Base-by-base conservation (phyloP, 805 yeast species). In the Wickerhamomyces alni region DNA sequence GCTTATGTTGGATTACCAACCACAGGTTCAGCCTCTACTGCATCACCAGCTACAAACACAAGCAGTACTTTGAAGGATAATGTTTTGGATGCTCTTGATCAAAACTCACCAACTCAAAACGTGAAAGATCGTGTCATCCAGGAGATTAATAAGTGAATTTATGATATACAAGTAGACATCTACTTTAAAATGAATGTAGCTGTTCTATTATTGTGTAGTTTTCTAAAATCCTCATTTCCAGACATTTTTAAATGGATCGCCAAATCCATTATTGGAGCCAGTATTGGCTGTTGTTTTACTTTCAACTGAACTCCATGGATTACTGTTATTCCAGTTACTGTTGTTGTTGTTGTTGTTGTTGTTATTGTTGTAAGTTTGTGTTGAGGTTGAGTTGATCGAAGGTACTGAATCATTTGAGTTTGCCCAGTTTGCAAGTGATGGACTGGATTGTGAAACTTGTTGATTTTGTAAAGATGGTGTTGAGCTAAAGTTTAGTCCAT, bases 1-100 rank as follows among this genome's bases (percentile, higher is more conserved):
- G 94, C 88, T n/a, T 77, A 77, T 52, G 78, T 87, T 43, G 99
- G 99, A 7, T 75, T 91, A 52, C 98, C 98, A 57, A 89, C 98
- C 29, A 84, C 96, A 21, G 98, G 98, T 51, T 73, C 69, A 31
- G 34, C 21, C 3, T 15, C 24, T 13, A n/a, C 21, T 9, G 26
- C 34, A 31, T 8, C 15, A 7, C 5, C 17, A 19, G 13, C 21
- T 19, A 30, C 10, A 13, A 30, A 18, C 11, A 30, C 17, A n/a
- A 16, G 8, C 17, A 30, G 24, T 21, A 21, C 24, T 21, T 21
- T 21, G 24, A 21, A 21, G 9, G 24, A 21, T 21, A 21, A 21
- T 21, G 24, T 21, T 21, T 9, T 21, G 6, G 9, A 21, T 21
- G 24, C 24, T 7, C 24, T 21, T 21, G 24, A 21, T 21, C 9